Conservation (phyloP, 1,284 basidiomycete genomes). For the Leccinum fallax region DNA sequence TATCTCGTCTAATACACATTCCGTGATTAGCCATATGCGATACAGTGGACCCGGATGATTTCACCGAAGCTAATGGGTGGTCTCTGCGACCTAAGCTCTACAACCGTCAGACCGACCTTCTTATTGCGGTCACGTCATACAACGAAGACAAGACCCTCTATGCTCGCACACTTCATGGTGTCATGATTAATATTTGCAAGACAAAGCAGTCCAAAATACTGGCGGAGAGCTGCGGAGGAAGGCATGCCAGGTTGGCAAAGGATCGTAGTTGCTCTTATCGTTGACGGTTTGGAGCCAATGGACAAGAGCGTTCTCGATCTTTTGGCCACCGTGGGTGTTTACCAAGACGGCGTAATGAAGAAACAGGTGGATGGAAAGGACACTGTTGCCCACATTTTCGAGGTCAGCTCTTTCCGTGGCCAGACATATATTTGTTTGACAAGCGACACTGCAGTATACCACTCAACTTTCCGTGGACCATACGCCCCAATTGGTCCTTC, state of each 20-base stretch:
- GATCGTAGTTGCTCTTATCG: conserved; percentile 89
- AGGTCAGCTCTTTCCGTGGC: conserved; percentile 50
- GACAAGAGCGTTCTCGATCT: conserved; percentile 93
- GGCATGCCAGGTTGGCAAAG: conserved; percentile 91
- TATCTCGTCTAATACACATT: conserved; percentile 7
- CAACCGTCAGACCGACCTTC: conserved; percentile 88
- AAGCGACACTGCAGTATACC: conserved; percentile 61
- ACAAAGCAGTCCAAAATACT: conserved; percentile 94
- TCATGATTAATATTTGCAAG: conserved; percentile 97
- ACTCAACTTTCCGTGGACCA: conserved; percentile 91
- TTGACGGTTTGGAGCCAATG: conserved; percentile 95
- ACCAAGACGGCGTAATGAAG: conserved; percentile 97
- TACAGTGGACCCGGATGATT: conserved; percentile 97
- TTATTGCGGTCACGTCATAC: conserved; percentile 91
- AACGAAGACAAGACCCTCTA: conserved; percentile 95
- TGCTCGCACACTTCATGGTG: conserved; percentile 89
- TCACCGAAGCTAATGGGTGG: conserved; percentile 79
- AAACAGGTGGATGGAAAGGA: conserved; percentile 91
- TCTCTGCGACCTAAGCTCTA: conserved; percentile 85
- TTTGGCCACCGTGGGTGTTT: conserved; percentile 85
- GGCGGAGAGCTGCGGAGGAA: conserved; percentile 83
- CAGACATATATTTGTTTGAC: conserved; percentile 9
- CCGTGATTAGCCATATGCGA: conserved; percentile 72
- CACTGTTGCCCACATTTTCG: conserved; percentile 90
- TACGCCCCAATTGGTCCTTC: conserved; percentile 87